phyloP scores from a whole-genome alignment of 352 stramenopile genomes.

The Aphanomyces cochlioides region DNA sequence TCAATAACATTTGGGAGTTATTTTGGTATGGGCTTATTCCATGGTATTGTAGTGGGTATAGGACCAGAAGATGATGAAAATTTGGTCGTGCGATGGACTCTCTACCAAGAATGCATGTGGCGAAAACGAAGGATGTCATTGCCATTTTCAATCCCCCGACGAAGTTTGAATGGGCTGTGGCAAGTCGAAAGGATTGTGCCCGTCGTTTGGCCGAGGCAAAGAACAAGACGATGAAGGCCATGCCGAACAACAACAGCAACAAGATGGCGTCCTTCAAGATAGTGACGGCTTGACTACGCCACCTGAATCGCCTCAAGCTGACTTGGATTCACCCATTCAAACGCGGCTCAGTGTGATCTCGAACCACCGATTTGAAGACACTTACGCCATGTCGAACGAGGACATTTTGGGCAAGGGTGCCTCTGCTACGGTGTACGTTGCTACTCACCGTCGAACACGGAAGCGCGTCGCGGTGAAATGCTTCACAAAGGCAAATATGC shows the following conservation, averaged over 20 bases:
- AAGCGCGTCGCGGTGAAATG: constrained; percentile 68
- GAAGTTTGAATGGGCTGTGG: constrained; percentile 10
- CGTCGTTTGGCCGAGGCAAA: constrained; percentile 9
- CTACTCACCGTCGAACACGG: constrained; percentile 42
- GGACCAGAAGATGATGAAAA: neutral
- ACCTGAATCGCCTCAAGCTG: constrained; percentile 9
- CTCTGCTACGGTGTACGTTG: constrained; percentile 53
- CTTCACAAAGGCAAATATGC: constrained; percentile 79
- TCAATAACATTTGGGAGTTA: no score
- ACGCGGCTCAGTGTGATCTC: constrained; percentile 1
- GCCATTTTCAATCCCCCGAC: constrained; percentile 7
- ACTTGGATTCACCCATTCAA: constrained; percentile 22
- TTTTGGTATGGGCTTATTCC: no score
- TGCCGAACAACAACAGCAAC: constrained; percentile 6
- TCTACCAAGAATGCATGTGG: neutral
- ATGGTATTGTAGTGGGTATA: neutral
- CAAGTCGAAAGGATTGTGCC: constrained; percentile 17
- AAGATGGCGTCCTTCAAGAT: neutral
- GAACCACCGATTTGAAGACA: constrained; percentile 48
- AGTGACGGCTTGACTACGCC: constrained; percentile 21
- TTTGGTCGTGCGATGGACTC: neutral
- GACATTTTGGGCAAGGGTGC: constrained; percentile 51
- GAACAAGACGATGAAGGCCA: constrained; percentile 1
- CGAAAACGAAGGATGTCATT: neutral
- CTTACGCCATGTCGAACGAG: constrained; percentile 49